Percentiles rank a stretch among this genome's conserved stretches.
Conservation (phyloP, 140 eudicot species). For the Bidens hawaiensis region DNA sequence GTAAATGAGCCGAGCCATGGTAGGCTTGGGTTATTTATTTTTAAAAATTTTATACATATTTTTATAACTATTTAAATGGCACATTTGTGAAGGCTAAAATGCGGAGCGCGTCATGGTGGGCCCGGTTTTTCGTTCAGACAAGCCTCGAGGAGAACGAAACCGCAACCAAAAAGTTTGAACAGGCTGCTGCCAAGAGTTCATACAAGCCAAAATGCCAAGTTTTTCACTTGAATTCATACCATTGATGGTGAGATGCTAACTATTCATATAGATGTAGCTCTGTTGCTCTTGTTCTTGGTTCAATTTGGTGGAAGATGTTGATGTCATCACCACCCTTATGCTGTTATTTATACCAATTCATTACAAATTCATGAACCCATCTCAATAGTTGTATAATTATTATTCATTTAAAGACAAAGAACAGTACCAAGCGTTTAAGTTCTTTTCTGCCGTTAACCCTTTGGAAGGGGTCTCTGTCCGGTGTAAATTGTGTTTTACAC, state of each 20-base stretch:
- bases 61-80: conserved; percentile 15
- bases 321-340: conserved; percentile 33
- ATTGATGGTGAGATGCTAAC: conserved; percentile 25
- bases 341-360: conserved; percentile 29
- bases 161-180: conserved; percentile 65
- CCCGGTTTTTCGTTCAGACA: conserved; percentile 68
- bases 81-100: conserved; percentile 59
- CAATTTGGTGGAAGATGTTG: conserved; percentile 32
- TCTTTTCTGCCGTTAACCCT: too few relatives aligned
- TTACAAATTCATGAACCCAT: conserved; percentile 17
- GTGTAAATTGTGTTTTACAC: too few relatives aligned
- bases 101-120: conserved; percentile 85
- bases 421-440: too few relatives aligned
- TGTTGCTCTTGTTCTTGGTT: conserved; percentile 24
- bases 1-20: too few relatives aligned
- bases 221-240: conserved; percentile 68
- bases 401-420: conserved; percentile 21
- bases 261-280: conserved; percentile 16
- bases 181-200: conserved; percentile 51
- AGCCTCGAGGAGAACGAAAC: conserved; percentile 68
- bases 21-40: too few relatives aligned
- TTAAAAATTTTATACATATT: too few relatives aligned
- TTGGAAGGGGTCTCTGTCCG: too few relatives aligned
- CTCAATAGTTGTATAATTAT: conserved; percentile 29
- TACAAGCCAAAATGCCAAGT: conserved; percentile 73